Base-by-base conservation (phyloP, 2,329 filamentous ascomycete species). In the Truncatella angustata region DNA sequence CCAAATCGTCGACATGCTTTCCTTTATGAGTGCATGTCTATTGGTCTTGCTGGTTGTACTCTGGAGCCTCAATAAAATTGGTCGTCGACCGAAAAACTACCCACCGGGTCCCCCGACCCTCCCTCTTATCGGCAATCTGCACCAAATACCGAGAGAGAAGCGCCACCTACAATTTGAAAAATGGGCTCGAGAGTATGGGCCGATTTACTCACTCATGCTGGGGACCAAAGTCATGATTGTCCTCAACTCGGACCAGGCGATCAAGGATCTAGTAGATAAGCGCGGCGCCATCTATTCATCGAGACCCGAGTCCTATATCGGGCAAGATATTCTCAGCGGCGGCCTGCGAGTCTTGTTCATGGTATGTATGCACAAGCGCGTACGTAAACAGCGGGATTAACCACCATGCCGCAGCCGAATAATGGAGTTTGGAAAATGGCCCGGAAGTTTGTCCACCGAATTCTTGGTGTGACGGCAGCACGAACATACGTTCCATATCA, bases 401-500 rank as follows among this genome's bases (percentile, higher is more conserved):
- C 21, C 46, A 43, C 52, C 18, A 50, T 20, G 9, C 49, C 16
- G 4, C 35, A 64, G 66, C 54, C 60, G 44, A 69, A 71, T 16
- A 65, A 65, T 6, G 66, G 66, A 4, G 59, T 49, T 28, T 72
- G 67, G 68, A 60, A 66, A 9, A 63, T 64, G 59, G 58, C 66
- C 20, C 65, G 70, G 14, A 70, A 67, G 50, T 62, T 73, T 56
- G 56, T 73, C 3, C 78, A 80, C 58, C 65, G 63, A 1, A 66
- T 78, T 1, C 72, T 81, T 20, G 77, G 79, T 55, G 61, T 76
- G 45, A 72, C 66, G 0, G 68, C 71, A 1, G 71, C 76, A 4
- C 70, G 69, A 50, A 64, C 66, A 7, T 84, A 84, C 52, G 69
- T 81, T 2, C 72, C 76, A 2, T 83, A 82, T 56, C 79, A 83